Percentiles rank a stretch among this genome's conserved stretches.
Conservation (phyloP, 495 filamentous ascomycete species). For the Aspergillus mulundensis region DNA sequence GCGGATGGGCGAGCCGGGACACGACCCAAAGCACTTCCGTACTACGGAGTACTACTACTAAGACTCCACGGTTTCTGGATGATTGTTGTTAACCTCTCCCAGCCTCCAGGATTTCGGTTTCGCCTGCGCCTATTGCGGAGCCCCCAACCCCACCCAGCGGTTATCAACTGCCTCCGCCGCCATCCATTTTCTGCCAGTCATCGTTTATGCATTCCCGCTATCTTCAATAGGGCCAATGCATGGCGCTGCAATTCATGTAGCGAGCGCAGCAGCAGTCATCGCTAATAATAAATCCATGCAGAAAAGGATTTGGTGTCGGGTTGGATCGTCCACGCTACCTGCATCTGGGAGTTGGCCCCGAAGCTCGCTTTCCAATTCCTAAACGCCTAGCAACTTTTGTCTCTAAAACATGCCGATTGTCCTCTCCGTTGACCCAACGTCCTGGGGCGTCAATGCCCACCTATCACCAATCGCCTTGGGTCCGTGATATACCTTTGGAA, state of each 20-base stretch:
- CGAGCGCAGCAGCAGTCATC: slow-evolving; percentile 10
- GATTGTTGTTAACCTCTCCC: slow-evolving; percentile 9
- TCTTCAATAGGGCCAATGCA: slow-evolving; percentile 25
- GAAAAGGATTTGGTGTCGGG: slow-evolving; percentile 14
- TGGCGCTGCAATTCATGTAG: slow-evolving; percentile 13
- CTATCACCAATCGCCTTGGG: slow-evolving; percentile 21
- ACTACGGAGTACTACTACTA: slow-evolving; percentile 14
- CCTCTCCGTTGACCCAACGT: slow-evolving; percentile 28
- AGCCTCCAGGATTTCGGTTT: slow-evolving; percentile 25
- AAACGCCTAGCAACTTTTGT: slow-evolving; percentile 9
- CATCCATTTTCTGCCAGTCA: slow-evolving; percentile 25
- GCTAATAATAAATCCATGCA: slow-evolving; percentile 9
- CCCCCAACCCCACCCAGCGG: slow-evolving; percentile 24
- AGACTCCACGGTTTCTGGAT: not conserved
- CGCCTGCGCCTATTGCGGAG: slow-evolving; percentile 25
- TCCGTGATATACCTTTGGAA: slow-evolving; percentile 14
- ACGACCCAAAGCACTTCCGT: slow-evolving; percentile 1
- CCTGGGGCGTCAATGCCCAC: slow-evolving; percentile 24
- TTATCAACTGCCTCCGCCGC: slow-evolving; percentile 24
- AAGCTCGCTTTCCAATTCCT: slow-evolving; percentile 26
- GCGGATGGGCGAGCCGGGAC: not conserved
- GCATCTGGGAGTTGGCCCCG: slow-evolving; percentile 23
- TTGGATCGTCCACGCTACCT: slow-evolving; percentile 22
- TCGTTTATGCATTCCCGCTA: slow-evolving; percentile 22
- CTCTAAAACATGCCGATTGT: slow-evolving; percentile 16